Evolutionary conservation across 441 rosid species (phyloP), one percentile per base, ranked within the genome.

Genomic region (Populus tomentosa): DNA sequence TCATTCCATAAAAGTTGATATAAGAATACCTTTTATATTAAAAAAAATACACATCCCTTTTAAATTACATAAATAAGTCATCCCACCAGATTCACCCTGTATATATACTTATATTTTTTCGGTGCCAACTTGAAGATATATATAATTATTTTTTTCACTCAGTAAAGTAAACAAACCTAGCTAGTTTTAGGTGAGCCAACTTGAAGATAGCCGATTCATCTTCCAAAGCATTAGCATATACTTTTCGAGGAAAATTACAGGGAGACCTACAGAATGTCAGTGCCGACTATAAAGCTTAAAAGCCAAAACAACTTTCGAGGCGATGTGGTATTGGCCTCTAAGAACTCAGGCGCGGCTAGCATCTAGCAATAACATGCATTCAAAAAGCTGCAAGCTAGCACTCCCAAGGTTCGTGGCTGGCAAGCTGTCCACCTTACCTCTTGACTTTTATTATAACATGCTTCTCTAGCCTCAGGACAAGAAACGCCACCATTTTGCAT

Each of bases 391-490:
- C 72, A 42, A 21, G 21, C 35, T 4, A 18, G 11, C 24, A 56
- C 23, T 11, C 33, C 28, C n/a, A 9, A 35, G 42, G 28, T 59
- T 56, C 59, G 24, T 76, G 36, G 78, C 16, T 76, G 72, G 78
- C 53, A 75, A 67, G 72, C 70, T 32, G 30, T 24, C 8, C 21
- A 14, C 23, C 46, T 18, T 36, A 11, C 23, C 28, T 38, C 10
- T 18, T 14, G 3, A 18, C 2, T n/a, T 13, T 23, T 5, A 16
- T 35, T 35, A 8, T 24, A 20, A 35, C 21, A 33, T 59, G 24
- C 28, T 59, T 23, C 65, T 28, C 1, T 21, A 35, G 36, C 42
- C 72, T 69, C 62, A 35, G 33, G 73, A 76, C 61, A 56, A 18
- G 23, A 59, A 69, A 59, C 38, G n/a, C 61, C 24, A 56, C 3